These are phyloP conservation scores for Nicotiana benthamiana DNA, from an alignment of 257 asterid genomes.

Conservation along the genomic window DNA sequence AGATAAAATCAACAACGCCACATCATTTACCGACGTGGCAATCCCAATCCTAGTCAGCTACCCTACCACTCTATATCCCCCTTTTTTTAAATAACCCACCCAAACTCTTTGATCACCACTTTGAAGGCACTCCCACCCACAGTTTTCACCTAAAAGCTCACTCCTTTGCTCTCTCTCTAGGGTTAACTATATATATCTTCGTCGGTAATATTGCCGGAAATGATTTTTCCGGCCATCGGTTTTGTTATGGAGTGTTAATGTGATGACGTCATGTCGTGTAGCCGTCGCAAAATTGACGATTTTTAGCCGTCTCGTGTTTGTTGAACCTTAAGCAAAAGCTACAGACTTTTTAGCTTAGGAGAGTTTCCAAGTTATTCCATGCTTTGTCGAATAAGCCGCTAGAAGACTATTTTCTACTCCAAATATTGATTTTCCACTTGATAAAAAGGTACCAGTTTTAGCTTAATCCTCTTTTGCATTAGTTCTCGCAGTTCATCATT, in stretches of 20 bases:
- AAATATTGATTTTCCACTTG: conserved; percentile 11
- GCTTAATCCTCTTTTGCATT: neutral
- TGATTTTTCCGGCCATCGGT: conserved; percentile 27
- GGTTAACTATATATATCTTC: neutral
- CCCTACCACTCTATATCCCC: neutral
- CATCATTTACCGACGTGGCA: conserved; percentile 23
- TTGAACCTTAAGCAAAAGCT: conserved; percentile 39
- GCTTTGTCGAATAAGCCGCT: conserved; percentile 32
- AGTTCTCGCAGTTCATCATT: conserved; percentile 8
- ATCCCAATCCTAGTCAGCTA: conserved; percentile 30
- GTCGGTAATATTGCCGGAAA: conserved; percentile 13
- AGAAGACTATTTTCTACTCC: conserved; percentile 15
- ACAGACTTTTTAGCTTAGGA: conserved; percentile 19
- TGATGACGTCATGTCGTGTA: conserved; percentile 23
- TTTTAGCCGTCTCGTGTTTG: conserved; percentile 10
- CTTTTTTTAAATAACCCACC: conserved; percentile 13
- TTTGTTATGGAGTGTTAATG: conserved; percentile 20
- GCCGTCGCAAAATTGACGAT: neutral
- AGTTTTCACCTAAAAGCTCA: neutral
- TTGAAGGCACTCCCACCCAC: neutral
- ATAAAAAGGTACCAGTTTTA: conserved; percentile 23
- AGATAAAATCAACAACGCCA: conserved; percentile 23
- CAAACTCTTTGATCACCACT: neutral
- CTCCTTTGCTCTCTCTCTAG: neutral
- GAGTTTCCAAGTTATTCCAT: conserved; percentile 45